phyloP scores from a whole-genome alignment of 2,329 filamentous ascomycete species.

The Hortaea sp. region DNA sequence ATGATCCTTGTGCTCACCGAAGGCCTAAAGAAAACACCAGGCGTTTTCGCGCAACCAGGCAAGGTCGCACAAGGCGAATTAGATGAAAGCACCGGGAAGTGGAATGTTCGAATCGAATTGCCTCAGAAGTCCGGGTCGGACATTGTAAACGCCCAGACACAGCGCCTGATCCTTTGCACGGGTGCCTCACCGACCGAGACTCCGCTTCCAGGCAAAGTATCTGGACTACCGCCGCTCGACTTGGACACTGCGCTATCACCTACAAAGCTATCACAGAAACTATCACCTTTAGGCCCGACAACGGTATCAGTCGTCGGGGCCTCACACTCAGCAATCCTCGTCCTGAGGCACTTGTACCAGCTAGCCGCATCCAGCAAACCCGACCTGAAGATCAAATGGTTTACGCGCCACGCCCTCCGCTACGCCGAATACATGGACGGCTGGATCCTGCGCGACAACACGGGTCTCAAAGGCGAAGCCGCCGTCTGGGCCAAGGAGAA shows the following conservation, averaged over 20 bases:
- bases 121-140: constrained; percentile 3
- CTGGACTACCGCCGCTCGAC: constrained; percentile 35
- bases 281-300: constrained; percentile 28
- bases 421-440: constrained; percentile 54
- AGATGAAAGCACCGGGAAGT: constrained; percentile 26
- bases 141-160: constrained; percentile 21
- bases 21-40: constrained; percentile 32
- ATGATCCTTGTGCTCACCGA: constrained; percentile 40
- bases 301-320: constrained; percentile 51
- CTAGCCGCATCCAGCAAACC: constrained; percentile 44
- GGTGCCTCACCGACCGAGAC: constrained; percentile 43
- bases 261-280: constrained; percentile 33
- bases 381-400: constrained; percentile 49
- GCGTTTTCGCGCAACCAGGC: constrained; percentile 31
- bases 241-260: constrained; percentile 50
- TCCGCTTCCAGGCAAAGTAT: constrained; percentile 32
- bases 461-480: constrained; percentile 52
- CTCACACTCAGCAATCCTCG: constrained; percentile 54
- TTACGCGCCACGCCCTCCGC: constrained; percentile 48
- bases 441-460: constrained; percentile 57
- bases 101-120: constrained; percentile 27
- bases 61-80: constrained; percentile 31
- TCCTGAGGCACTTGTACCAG: constrained; percentile 50
- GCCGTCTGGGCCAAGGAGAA: constrained; percentile 50
- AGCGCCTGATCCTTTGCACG: constrained; percentile 47